Conservation (phyloP, 2,329 filamentous ascomycete genomes). For the Dactylellina cionopaga region DNA sequence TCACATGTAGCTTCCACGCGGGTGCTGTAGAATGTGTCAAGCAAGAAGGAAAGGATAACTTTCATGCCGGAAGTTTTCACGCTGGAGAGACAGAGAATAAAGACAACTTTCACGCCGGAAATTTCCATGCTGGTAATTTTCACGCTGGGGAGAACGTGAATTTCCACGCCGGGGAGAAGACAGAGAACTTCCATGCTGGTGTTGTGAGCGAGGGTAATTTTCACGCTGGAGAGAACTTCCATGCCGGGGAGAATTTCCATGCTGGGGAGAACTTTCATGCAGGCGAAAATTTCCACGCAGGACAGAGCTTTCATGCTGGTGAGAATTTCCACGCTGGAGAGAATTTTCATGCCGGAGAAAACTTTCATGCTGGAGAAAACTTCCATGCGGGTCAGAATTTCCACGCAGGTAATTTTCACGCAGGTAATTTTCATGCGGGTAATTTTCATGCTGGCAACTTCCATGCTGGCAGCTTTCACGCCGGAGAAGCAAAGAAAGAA, state of each 20-base stretch:
- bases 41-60: background rate
- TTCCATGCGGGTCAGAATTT: background rate
- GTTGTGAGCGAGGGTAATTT: background rate
- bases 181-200: background rate
- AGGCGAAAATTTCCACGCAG: no score
- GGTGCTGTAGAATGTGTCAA: background rate
- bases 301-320: background rate
- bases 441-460: background rate
- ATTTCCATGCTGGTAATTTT: background rate
- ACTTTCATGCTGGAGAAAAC: background rate
- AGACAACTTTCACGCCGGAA: background rate
- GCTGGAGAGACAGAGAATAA: no score
- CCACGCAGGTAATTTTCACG: no score
- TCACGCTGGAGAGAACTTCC: background rate
- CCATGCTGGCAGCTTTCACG: background rate
- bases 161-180: background rate
- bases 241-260: background rate
- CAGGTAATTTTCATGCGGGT: background rate
- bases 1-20: background rate
- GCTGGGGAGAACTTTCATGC: background rate
- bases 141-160: background rate
- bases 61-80: conserved; percentile 3
- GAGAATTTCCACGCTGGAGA: conserved; percentile 3
- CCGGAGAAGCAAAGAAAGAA: background rate
- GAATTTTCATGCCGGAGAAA: background rate